phyloP scores from a whole-genome alignment of 192 early-diverging fungal species.

The Dispira parvispora region DNA sequence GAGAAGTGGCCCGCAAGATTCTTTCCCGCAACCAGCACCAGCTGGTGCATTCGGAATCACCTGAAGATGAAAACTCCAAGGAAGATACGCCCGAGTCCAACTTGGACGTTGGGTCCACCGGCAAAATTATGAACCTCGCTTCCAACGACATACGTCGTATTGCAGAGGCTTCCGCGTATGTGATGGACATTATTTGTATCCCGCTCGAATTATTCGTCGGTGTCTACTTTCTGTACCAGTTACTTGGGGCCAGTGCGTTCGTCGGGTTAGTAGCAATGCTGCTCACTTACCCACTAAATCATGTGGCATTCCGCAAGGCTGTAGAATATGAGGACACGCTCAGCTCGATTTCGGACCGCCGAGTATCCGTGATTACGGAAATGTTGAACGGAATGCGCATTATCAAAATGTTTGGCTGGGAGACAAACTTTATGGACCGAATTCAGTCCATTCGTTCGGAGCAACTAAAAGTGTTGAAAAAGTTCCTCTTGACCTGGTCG shows the following conservation, averaged over 20 bases:
- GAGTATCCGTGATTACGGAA: conserved; percentile 70
- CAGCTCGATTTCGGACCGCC: conserved; percentile 48
- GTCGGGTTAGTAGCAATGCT: conserved; percentile 55
- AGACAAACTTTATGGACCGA: conserved; percentile 48
- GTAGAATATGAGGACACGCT: conserved; percentile 34
- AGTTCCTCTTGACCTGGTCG: conserved; percentile 34
- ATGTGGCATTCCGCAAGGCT: conserved; percentile 31
- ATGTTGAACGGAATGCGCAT: conserved; percentile 80
- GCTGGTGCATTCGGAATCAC: conserved; percentile 15
- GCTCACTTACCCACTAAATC: conserved; percentile 40
- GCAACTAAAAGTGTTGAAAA: conserved; percentile 39
- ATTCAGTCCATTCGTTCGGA: conserved; percentile 43
- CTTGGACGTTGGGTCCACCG: conserved; percentile 27
- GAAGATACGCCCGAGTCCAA: conserved; percentile 21
- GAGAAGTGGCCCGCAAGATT: conserved; percentile 49
- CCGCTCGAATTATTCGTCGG: conserved; percentile 51
- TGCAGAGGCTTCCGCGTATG: conserved; percentile 29
- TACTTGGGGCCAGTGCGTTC: conserved; percentile 72
- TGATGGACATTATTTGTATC: conserved; percentile 42
- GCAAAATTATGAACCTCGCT: conserved; percentile 60
- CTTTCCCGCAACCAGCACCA: conserved; percentile 35
- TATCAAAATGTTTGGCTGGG: conserved; percentile 87
- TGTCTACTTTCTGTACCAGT: conserved; percentile 46
- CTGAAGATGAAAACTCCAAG: neutral
- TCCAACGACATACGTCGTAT: conserved; percentile 52